A percentile compares a stretch with the other conserved stretches of the same genome.
Evolutionary conservation across 495 filamentous ascomycete species (phyloP).

Genomic region (Hypomontagnella monticulosa): DNA sequence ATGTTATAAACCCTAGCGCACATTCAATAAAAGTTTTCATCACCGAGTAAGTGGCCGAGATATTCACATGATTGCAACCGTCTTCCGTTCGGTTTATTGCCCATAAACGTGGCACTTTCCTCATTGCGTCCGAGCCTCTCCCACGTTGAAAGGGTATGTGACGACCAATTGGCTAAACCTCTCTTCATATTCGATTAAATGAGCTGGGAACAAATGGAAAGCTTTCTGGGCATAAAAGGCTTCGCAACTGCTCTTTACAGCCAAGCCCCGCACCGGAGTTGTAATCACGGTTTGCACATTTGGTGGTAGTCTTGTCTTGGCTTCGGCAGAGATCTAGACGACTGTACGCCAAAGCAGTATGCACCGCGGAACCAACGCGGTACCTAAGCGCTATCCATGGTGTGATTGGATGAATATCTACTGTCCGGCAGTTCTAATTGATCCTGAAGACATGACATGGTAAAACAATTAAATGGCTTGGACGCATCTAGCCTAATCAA

Average conservation of each 20-base stretch:
- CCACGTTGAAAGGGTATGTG: slow-evolving; percentile 2
- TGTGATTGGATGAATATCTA: slow-evolving; percentile 21
- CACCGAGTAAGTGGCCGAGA: background rate
- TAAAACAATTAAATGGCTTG: slow-evolving; percentile 17
- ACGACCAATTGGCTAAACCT: slow-evolving; percentile 28
- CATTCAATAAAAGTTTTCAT: background rate
- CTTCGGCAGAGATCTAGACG: slow-evolving; percentile 33
- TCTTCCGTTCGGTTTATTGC: background rate
- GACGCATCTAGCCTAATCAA: slow-evolving; percentile 23
- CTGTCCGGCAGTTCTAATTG: slow-evolving; percentile 26
- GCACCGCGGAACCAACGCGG: slow-evolving; percentile 8
- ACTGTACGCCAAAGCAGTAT: slow-evolving; percentile 7
- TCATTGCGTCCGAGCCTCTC: background rate
- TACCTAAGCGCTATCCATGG: slow-evolving; percentile 21
- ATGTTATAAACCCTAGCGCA: too few relatives aligned
- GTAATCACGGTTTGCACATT: slow-evolving; percentile 26
- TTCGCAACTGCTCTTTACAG: slow-evolving; percentile 34
- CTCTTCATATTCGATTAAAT: slow-evolving; percentile 32
- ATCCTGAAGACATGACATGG: background rate
- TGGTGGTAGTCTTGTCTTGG: slow-evolving; percentile 30
- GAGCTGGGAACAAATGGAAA: slow-evolving; percentile 3
- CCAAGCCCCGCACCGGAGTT: slow-evolving; percentile 40
- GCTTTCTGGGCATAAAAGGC: slow-evolving; percentile 5
- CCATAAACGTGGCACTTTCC: slow-evolving; percentile 1
- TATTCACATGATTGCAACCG: slow-evolving; percentile 12